phyloP scores from a whole-genome alignment of 2,329 filamentous ascomycete genomes.

The Pseudogymnoascus sp. region DNA sequence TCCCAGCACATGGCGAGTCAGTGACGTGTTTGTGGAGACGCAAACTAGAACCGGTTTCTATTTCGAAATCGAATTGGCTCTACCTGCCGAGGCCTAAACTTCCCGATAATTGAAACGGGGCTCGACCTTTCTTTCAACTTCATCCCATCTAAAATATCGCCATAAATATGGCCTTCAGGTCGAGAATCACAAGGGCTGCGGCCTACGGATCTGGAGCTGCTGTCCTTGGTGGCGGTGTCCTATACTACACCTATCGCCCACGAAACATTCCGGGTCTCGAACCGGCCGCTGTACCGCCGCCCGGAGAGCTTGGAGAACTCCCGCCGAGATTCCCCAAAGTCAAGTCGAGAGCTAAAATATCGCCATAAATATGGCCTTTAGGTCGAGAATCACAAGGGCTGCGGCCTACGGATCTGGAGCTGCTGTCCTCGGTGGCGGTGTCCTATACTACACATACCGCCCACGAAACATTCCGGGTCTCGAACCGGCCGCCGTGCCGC shows the following conservation, averaged over 20 bases:
- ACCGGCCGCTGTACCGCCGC: constrained; percentile 59
- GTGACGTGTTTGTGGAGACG: constrained; percentile 6
- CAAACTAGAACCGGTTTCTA: constrained; percentile 4
- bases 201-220: constrained; percentile 43
- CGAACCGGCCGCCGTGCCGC: constrained; percentile 59
- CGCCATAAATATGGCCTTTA: constrained; percentile 26
- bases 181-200: constrained; percentile 39
- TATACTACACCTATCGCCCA: constrained; percentile 55
- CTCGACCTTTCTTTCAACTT: not conserved
- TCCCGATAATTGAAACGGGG: not conserved
- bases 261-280: constrained; percentile 64
- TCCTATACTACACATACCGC: constrained; percentile 51
- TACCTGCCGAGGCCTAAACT: not conserved
- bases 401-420: constrained; percentile 43
- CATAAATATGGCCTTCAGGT: constrained; percentile 27
- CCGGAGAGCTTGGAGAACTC: constrained; percentile 59
- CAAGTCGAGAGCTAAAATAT: constrained; percentile 39
- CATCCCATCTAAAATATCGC: not conserved
- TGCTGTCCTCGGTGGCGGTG: constrained; percentile 36
- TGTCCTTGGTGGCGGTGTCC: constrained; percentile 36
- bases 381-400: constrained; percentile 37
- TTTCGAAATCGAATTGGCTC: not conserved
- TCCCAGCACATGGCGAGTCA: not conserved
- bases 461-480: constrained; percentile 64
- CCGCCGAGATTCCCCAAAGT: constrained; percentile 42